Evolutionary conservation across 345 rosid species (phyloP).

Genomic region (Boechera retrofracta): DNA sequence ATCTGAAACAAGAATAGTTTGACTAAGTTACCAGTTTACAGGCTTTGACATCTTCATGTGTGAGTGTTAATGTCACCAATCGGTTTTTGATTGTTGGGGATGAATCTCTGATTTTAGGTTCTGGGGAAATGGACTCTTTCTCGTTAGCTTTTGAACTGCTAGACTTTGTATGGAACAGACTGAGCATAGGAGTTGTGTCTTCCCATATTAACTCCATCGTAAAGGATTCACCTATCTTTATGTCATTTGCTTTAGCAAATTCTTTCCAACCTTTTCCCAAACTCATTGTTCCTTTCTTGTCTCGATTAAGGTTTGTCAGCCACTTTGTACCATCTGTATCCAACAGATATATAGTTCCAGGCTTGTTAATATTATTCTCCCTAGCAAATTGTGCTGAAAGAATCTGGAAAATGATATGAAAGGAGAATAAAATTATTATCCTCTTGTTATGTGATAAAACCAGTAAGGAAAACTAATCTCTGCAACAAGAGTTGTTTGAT

Average conservation of each 20-base stretch:
- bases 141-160: too few species aligned
- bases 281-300: too few species aligned
- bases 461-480: neutral
- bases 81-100: neutral
- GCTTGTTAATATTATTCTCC: neutral
- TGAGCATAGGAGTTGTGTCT: too few species aligned
- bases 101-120: neutral
- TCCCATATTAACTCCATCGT: too few species aligned
- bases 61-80: constrained; percentile 14
- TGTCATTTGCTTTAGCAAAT: too few species aligned
- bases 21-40: constrained; percentile 15
- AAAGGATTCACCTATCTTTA: too few species aligned
- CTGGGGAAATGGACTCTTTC: too few species aligned
- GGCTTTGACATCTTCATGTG: constrained; percentile 14
- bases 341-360: neutral
- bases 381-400: neutral
- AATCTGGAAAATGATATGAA: neutral
- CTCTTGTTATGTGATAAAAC: neutral
- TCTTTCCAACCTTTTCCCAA: too few species aligned
- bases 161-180: too few species aligned
- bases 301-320: neutral
- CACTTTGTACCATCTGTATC: neutral
- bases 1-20: neutral
- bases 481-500: neutral
- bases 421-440: neutral